Base-by-base conservation (phyloP, 2,329 filamentous ascomycete genomes). In the Ramularia collo-cygni region DNA sequence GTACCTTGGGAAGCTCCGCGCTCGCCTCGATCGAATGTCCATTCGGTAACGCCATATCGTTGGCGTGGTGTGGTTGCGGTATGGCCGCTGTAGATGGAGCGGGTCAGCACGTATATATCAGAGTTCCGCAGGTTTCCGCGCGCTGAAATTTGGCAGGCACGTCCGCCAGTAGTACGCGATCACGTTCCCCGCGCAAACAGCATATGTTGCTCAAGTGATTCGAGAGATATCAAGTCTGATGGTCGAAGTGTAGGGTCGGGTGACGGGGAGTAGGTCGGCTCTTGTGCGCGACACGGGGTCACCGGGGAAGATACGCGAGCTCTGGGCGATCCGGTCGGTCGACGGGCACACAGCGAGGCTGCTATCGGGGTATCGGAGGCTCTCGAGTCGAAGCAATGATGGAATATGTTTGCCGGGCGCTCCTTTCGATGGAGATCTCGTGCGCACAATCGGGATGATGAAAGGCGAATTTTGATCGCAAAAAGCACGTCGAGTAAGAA, bases 21-120 rank as follows among this genome's bases (percentile, higher is more conserved):
- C 70, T 65, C 50, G 68, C 64, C 53, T 76, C 73, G 59, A 76
- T 76, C 55, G 70, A 60, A 64, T 81, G 75, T 59, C 82, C 83
- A 66, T 87, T 85, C 57, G 75, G 71, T 59, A 78, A 71, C 66
- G 76, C 72, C 65, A 79, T 71, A 56, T 57, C 54, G 51, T 51
- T 48, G 27, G 46, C 38, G 40, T 49, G 34, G 56, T 64, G 61
- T 71, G 82, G 78, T 61, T 71, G 75, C 68, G 71, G 68, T 71
- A 74, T 71, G 72, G 75, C 73, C 68, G 72, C 75, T 77, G 52
- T 49, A 51, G 45, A 47, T 40, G 44, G 47, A 63, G 58, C 64
- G 60, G 54, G 65, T 68, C 61, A 71, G 68, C 62, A 57, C 36
- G 50, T 24, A 51, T 59, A 53, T 44, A 52, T 59, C 48, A 34